Evolutionary conservation across 371 early-diverging fungal genomes (phyloP), one percentile per base, ranked within the genome.

Genomic region (Lichtheimia corymbifera): DNA sequence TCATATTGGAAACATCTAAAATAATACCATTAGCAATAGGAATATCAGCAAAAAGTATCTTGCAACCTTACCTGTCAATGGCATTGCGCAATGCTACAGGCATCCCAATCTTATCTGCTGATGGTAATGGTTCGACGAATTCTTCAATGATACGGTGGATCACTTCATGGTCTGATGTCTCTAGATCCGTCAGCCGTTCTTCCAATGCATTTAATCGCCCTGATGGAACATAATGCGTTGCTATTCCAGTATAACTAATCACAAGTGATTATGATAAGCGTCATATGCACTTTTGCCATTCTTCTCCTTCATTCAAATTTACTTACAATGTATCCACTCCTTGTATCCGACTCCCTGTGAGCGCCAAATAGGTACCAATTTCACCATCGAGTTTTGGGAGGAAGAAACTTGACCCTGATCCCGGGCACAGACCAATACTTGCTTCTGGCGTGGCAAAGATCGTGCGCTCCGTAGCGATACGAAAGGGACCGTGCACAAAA

Each of bases 391-490:
- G 67, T 28, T 95, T 80, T 7, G 98, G 88, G 62, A 98, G 70
- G 71, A 94, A 96, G 80, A 96, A 97, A 30, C 92, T 87, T 2
- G 93, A 95, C 17, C 98, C 99, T 5, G 97, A 95, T 63, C 95
- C 97, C 3, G 97, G 94, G 75, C 93, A 94, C 35, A 97, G 80
- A 5, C 99, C 98, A 60, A 97, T 93, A 50, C 79, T 83, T 15
- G 93, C 90, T 77, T 97, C 97, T 13, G 96, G 96, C 90, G 96
- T 93, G 20, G 97, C 92, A 70, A 97, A 93, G 49, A 92, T 73
- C 1, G 97, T 93, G 58, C 89, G 86, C 71, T 98, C 98, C 15
- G 95, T 96, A 13, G 93, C 97, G 49, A 97, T 91, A 12, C 97
- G 80, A 83, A 97, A 97, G 12, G 97, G 94, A 4, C 93, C 95